Conservation (phyloP, 768 basidiomycete genomes). For the Pulveroboletus sp. region DNA sequence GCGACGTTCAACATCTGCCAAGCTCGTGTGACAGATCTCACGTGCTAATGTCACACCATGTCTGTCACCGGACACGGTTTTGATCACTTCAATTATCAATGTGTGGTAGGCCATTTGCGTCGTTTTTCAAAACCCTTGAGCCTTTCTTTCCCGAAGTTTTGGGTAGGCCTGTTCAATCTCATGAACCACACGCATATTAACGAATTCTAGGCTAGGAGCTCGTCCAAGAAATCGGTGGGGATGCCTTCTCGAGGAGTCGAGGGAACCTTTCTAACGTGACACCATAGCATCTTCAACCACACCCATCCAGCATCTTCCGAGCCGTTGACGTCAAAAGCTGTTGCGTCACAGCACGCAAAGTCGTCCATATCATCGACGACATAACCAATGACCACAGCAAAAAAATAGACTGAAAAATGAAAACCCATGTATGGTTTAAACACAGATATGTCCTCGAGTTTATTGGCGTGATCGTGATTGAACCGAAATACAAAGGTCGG, state of each 20-base stretch:
- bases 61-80: slow-evolving; percentile 22
- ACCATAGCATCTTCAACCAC: not conserved
- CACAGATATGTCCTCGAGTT: slow-evolving; percentile 83
- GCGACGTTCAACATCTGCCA: too few relatives aligned
- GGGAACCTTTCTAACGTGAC: not conserved
- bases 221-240: slow-evolving; percentile 77
- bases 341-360: slow-evolving; percentile 83
- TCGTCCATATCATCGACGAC: slow-evolving; percentile 61
- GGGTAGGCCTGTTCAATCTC: too few relatives aligned
- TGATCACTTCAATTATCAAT: slow-evolving; percentile 6
- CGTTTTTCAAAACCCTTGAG: not conserved
- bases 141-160: slow-evolving; percentile 27
- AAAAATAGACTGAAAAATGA: slow-evolving; percentile 87
- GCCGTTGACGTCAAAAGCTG: slow-evolving; percentile 69
- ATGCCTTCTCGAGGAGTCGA: slow-evolving; percentile 80
- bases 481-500: slow-evolving; percentile 49
- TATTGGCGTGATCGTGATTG: slow-evolving; percentile 72
- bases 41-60: slow-evolving; percentile 23
- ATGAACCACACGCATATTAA: too few relatives aligned
- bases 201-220: slow-evolving; percentile 58
- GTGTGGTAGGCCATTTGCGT: slow-evolving; percentile 6
- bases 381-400: slow-evolving; percentile 74
- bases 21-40: slow-evolving; percentile 1
- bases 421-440: slow-evolving; percentile 78
- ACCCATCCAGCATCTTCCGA: slow-evolving; percentile 65